These are phyloP conservation scores for Peronosclerospora sorghi DNA, from an alignment of 352 stramenopile genomes.

Conservation along the genomic window DNA sequence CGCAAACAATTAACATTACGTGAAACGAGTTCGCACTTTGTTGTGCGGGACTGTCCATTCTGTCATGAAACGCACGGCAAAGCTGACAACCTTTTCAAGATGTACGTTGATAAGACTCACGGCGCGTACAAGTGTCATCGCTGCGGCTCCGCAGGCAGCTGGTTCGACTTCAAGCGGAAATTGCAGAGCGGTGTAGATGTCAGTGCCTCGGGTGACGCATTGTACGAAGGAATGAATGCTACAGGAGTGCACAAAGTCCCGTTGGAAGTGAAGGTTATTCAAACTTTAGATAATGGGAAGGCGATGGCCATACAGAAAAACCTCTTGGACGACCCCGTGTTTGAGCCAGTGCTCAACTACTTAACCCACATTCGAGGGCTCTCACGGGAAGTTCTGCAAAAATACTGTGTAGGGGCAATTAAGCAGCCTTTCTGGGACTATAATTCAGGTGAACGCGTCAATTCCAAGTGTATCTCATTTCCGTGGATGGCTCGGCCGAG, in stretches of 20 bases:
- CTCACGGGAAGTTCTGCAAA: slow-evolving; percentile 57
- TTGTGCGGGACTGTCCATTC: slow-evolving; percentile 82
- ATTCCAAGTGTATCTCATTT: slow-evolving; percentile 89
- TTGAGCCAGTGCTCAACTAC: slow-evolving; percentile 52
- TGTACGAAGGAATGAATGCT: slow-evolving; percentile 22
- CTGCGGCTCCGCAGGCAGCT: slow-evolving; percentile 73
- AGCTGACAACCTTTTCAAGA: slow-evolving; percentile 84
- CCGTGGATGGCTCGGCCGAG: slow-evolving; percentile 88
- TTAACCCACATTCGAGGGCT: slow-evolving; percentile 61
- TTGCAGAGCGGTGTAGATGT: slow-evolving; percentile 47
- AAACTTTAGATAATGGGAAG: slow-evolving; percentile 72
- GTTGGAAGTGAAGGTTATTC: slow-evolving; percentile 52
- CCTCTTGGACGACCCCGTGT: slow-evolving; percentile 53
- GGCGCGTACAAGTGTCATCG: slow-evolving; percentile 87
- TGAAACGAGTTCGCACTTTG: slow-evolving; percentile 67
- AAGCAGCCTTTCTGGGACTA: slow-evolving; percentile 78
- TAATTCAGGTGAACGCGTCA: slow-evolving; percentile 31
- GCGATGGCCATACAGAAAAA: slow-evolving; percentile 80
- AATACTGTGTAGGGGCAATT: slow-evolving; percentile 85
- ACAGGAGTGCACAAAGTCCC: not conserved
- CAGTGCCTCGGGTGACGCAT: slow-evolving; percentile 22
- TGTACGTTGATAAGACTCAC: slow-evolving; percentile 83
- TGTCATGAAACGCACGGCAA: slow-evolving; percentile 76
- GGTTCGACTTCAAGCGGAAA: slow-evolving; percentile 86
- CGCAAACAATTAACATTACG: slow-evolving; percentile 55